phyloP scores from a whole-genome alignment of 129 eudicot genomes.

The Flaveria brownii region DNA sequence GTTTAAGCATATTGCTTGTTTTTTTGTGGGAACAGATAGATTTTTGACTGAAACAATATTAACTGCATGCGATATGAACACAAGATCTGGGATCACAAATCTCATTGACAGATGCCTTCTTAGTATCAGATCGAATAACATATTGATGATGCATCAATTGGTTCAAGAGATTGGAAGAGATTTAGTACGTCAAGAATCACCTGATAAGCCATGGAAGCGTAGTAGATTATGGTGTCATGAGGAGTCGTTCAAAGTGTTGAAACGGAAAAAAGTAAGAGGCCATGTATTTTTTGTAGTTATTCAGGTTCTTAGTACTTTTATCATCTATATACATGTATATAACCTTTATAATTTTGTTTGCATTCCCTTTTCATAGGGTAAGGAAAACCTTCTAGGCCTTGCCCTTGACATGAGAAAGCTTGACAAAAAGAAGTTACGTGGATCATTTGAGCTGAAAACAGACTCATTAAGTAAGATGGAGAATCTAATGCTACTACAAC shows the following conservation, averaged over 20 bases:
- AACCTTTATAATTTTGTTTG: neutral
- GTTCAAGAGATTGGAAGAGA: constrained; percentile 40
- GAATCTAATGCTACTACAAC: constrained; percentile 28
- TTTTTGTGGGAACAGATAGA: constrained; percentile 30
- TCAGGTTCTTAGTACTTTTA: neutral
- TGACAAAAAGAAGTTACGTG: constrained; percentile 8
- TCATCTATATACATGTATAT: neutral
- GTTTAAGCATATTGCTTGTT: constrained; percentile 39
- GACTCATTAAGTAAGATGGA: constrained; percentile 23
- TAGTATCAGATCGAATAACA: neutral
- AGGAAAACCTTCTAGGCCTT: constrained; percentile 30
- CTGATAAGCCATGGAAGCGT: constrained; percentile 28
- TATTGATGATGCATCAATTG: constrained; percentile 35
- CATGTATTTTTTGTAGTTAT: neutral
- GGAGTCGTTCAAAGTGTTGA: constrained; percentile 36
- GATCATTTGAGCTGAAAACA: constrained; percentile 1
- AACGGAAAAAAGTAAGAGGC: constrained; percentile 28
- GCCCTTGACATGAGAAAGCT: constrained; percentile 27
- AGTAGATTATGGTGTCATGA: constrained; percentile 34
- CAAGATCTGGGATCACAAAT: constrained; percentile 29
- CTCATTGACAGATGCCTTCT: constrained; percentile 41
- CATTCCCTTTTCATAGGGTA: constrained; percentile 29
- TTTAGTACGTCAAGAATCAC: constrained; percentile 36
- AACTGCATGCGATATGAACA: constrained; percentile 24
- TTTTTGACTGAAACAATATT: constrained; percentile 7